Evolutionary conservation across 2,329 filamentous ascomycete species (phyloP), one percentile per base, ranked within the genome.

Genomic region (Aspergillus pseudonomiae): DNA sequence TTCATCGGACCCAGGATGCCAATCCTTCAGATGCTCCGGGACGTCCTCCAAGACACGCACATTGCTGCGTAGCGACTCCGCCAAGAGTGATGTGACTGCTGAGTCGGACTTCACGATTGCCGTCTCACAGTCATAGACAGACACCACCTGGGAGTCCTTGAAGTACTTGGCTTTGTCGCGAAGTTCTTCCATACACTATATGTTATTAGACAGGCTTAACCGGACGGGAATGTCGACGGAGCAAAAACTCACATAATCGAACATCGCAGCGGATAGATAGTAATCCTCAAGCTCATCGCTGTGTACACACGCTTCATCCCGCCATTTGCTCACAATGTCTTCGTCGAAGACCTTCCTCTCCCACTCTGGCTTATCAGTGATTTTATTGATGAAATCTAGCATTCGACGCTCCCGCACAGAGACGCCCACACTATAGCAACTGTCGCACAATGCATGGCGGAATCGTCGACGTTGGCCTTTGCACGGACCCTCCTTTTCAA

Each of bases 1-100:
- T 0, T 78, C 73, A 39, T 86, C 77, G 0, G 84, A 86, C 2
- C 82, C 79, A 0, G 88, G 88, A 73, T 90, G 88, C 82, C 86
- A 91, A 73, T 91, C 88, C 68, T 86, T 85, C 43, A 78, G 54
- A 0, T 76, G 45, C 3, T 85, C 84, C 2, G 62, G 46, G n/a
- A 64, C 43, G 39, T 84, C 72, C 67, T 89, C 85, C 1, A 92
- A 76, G 0, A 73, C 74, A 1, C 74, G 72, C 28, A 86, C 83
- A 1, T 79, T 83, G 6, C 72, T 70, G 34, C 75, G 79, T 1
- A 91, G 78, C 0, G 75, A 73, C 0, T 81, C 26, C 14, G 75
- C 74, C 0, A 85, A 64, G 1, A 78, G 71, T 1, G 71, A 58
- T 0, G 80, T 66, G 4, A 88, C 76, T 1, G 80, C 69, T 0